Conservation (phyloP, 192 early-diverging fungal species). For the Podila minutissima region DNA sequence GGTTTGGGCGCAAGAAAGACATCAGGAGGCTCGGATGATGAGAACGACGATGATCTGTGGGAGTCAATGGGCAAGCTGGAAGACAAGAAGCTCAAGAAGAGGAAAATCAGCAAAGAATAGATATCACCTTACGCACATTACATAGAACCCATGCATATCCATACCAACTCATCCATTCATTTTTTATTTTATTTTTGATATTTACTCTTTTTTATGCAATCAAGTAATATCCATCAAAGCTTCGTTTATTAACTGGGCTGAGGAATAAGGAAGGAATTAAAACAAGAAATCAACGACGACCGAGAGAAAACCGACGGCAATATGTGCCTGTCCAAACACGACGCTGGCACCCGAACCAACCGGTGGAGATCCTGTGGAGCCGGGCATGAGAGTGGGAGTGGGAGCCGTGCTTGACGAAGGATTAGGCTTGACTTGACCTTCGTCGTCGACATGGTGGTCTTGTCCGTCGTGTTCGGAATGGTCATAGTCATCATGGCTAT, state of each 20-base stretch:
- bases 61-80: constrained; percentile 49
- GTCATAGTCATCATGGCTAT: not conserved
- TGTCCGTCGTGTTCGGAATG: not conserved
- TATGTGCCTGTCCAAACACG: not conserved
- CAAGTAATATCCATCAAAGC: not conserved
- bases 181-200: not conserved
- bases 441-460: not conserved
- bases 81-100: constrained; percentile 42
- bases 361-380: not conserved
- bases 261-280: not conserved
- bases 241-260: not conserved
- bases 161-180: not conserved
- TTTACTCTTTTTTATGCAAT: not conserved
- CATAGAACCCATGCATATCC: not conserved
- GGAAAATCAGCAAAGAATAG: constrained; percentile 19
- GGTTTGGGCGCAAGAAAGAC: constrained; percentile 2
- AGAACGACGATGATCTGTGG: constrained; percentile 48
- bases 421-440: not conserved
- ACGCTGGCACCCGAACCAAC: not conserved
- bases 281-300: not conserved
- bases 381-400: no score
- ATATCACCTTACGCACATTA: not conserved
- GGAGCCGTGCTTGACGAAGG: not conserved
- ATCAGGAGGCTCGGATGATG: constrained; percentile 4
- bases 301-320: not conserved